Evolutionary conservation across 2,329 filamentous ascomycete genomes (phyloP).

Genomic region (Gnomoniopsis smithogilvyi): DNA sequence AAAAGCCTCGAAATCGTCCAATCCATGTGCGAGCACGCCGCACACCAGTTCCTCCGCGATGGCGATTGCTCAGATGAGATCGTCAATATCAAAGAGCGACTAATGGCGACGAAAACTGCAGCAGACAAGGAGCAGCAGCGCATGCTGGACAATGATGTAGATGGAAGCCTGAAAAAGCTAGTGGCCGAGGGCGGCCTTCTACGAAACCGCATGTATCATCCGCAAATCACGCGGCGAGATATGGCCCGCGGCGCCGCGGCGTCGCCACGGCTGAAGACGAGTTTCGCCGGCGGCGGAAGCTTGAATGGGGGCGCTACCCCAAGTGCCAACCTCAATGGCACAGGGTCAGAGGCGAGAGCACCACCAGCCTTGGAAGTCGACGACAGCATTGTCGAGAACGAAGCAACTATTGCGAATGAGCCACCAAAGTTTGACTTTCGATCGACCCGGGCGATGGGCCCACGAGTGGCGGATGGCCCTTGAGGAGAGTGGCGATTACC

Average conservation of each 20-base stretch:
- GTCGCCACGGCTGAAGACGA: slow-evolving; percentile 24
- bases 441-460: slow-evolving; percentile 34
- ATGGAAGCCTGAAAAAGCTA: slow-evolving; percentile 33
- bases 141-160: slow-evolving; percentile 49
- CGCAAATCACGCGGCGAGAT: slow-evolving; percentile 51
- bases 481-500: not conserved
- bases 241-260: not conserved
- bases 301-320: not conserved
- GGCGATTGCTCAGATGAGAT: slow-evolving; percentile 82
- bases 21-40: slow-evolving; percentile 77
- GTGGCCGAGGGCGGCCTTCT: slow-evolving; percentile 30
- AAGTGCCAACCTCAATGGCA: not conserved
- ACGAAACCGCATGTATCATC: slow-evolving; percentile 47
- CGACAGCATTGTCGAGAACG: slow-evolving; percentile 37
- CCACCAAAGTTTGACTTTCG: slow-evolving; percentile 39
- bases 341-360: not conserved
- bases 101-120: slow-evolving; percentile 60
- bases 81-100: slow-evolving; percentile 61
- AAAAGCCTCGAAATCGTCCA: slow-evolving; percentile 78
- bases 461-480: slow-evolving; percentile 5
- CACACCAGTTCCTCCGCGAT: slow-evolving; percentile 84
- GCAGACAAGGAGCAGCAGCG: slow-evolving; percentile 59
- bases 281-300: slow-evolving; percentile 8
- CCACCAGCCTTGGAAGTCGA: slow-evolving; percentile 33
- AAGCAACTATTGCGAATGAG: slow-evolving; percentile 26